These are phyloP conservation scores for Hypoxylon sp. DNA, from an alignment of 2,329 filamentous ascomycete genomes.

Conservation along the genomic window DNA sequence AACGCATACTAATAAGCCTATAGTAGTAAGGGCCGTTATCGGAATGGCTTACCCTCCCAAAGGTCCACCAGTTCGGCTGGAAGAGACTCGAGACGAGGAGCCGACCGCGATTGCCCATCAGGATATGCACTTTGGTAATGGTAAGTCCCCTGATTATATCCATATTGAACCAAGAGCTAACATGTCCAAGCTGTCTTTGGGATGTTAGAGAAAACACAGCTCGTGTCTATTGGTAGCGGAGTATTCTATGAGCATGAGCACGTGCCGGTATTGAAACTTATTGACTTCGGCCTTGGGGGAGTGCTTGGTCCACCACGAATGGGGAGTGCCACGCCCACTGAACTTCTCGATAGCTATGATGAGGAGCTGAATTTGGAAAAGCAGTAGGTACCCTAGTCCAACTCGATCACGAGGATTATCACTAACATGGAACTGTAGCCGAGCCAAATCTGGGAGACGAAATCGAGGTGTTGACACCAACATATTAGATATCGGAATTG, in stretches of 20 bases:
- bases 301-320: no score
- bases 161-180: not conserved
- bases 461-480: not conserved
- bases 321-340: no score
- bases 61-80: not conserved
- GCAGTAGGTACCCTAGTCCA: not conserved
- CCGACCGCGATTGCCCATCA: not conserved
- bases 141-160: not conserved
- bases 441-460: not conserved
- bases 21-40: slow-evolving; percentile 6
- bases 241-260: not conserved
- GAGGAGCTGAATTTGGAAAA: not conserved
- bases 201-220: not conserved
- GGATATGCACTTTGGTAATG: slow-evolving; percentile 7
- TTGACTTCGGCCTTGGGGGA: not conserved
- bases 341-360: not conserved
- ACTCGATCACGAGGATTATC: not conserved
- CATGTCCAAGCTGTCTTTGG: slow-evolving; percentile 2
- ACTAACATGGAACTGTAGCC: slow-evolving; percentile 1
- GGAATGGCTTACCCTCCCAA: not conserved
- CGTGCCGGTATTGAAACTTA: slow-evolving; percentile 7
- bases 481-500: not conserved
- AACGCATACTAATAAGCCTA: slow-evolving; percentile 1
- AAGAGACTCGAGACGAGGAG: not conserved
- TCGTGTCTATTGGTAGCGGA: not conserved